Base-by-base conservation (phyloP, 1,284 basidiomycete genomes). In the Puccinia sorghi region DNA sequence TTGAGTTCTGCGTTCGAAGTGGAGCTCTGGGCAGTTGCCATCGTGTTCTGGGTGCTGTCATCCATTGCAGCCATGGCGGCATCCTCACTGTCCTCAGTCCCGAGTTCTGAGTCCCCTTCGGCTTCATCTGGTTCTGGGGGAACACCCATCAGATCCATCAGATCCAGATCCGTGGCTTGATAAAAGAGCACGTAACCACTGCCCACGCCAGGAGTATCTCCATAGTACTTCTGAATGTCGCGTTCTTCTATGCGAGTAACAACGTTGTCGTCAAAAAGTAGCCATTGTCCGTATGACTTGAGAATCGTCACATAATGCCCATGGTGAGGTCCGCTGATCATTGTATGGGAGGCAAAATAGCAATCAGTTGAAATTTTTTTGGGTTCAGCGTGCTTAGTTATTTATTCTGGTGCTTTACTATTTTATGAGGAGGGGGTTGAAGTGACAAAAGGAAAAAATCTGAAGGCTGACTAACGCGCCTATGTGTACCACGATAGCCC, bases 181-280 rank as follows among this genome's bases (percentile, higher is more conserved):
- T 99, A 99, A 86, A 97, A 99, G 50, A 99, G 87, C 37, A 99
- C 95, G 85, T 99, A 99, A 25, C 95, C 97, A 52, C 92, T 91
- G 27, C 96, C 96, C 4, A 90, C 82, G 1, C 85, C 89, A 11
- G 87, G 86, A 64, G 91, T 91, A 82, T 98, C 96, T 80, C 97
- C 96, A 85, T 94, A 99, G 86, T 96, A 99, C 83, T 92, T 92
- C 67, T 90, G 88, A 74, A 99, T 95, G 81, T 98, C 95, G 66
- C 86, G 86, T 85, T 98, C 95, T 81, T 92, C 90, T 83, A 99
- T 92, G 8, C 90, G 87, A 63, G 91, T 91, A 72, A 98, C 93
- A 74, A 89, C 91, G 82, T 97, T 93, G 84, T 99, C 97, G 86
- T 99, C 97, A 83, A 97, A 99, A 72, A 97, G 88, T 77, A 94